Evolutionary conservation across 768 basidiomycete species (phyloP).

Genomic region (Tephrocybe sp.): DNA sequence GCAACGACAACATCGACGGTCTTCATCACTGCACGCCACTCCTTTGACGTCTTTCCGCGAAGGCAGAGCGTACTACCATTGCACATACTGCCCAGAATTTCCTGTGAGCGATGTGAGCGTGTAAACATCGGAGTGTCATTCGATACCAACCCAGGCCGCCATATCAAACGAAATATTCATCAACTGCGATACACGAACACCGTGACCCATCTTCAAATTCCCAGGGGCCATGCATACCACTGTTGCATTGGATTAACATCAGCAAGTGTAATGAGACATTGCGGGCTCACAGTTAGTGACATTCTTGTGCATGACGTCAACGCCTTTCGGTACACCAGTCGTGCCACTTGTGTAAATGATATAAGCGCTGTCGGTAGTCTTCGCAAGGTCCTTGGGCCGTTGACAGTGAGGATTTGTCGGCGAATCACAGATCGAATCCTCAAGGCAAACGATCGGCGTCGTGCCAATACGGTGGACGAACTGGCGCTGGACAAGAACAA

Average conservation of each 20-base stretch:
- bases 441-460: slow-evolving; percentile 18
- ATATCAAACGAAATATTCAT: slow-evolving; percentile 68
- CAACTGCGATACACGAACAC: slow-evolving; percentile 55
- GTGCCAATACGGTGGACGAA: slow-evolving; percentile 31
- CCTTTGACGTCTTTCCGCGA: slow-evolving; percentile 47
- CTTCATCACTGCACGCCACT: slow-evolving; percentile 49
- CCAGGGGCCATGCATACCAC: slow-evolving; percentile 46
- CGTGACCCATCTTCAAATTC: slow-evolving; percentile 55
- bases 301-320: slow-evolving; percentile 56
- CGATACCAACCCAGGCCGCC: slow-evolving; percentile 54
- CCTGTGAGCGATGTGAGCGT: slow-evolving; percentile 42
- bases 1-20: slow-evolving; percentile 53
- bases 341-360: slow-evolving; percentile 63
- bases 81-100: slow-evolving; percentile 49
- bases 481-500: slow-evolving; percentile 43
- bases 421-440: slow-evolving; percentile 25
- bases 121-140: slow-evolving; percentile 28
- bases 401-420: slow-evolving; percentile 25
- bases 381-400: slow-evolving; percentile 36
- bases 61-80: slow-evolving; percentile 54
- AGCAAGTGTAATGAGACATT: neutral
- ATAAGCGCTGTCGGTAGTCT: slow-evolving; percentile 46
- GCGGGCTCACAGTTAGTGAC: slow-evolving; percentile 54
- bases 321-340: slow-evolving; percentile 60
- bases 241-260: slow-evolving; percentile 3